A percentile compares a stretch with the other conserved stretches of the same genome.
Conservation (phyloP, 345 rosid species). For the Cardiospermum halicacabum region DNA sequence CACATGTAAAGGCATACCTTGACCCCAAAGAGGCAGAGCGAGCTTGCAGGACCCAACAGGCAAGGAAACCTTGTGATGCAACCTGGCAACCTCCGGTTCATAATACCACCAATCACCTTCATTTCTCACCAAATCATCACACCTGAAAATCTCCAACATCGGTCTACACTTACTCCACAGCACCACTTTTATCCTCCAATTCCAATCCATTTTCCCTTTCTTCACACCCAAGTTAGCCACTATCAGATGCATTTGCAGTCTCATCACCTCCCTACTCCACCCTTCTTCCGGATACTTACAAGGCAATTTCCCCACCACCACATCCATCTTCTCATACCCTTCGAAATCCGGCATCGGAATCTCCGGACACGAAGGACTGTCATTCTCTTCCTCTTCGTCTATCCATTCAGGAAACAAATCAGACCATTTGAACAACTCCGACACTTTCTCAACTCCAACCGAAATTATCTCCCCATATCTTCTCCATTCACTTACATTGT, state of each 20-base stretch:
- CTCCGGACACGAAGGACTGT: constrained; percentile 68
- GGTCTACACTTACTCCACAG: constrained; percentile 84
- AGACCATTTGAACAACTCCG: constrained; percentile 60
- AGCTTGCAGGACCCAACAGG: constrained; percentile 82
- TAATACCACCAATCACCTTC: constrained; percentile 90
- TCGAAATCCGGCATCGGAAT: constrained; percentile 76
- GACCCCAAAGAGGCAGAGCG: constrained; percentile 84
- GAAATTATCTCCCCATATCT: constrained; percentile 44
- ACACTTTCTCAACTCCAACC: constrained; percentile 49
- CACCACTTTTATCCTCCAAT: constrained; percentile 58
- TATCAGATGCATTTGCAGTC: constrained; percentile 76
- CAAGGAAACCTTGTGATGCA: constrained; percentile 65
- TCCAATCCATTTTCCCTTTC: constrained; percentile 56
- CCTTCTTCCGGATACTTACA: constrained; percentile 74
- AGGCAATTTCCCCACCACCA: constrained; percentile 72
- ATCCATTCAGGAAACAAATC: constrained; percentile 95
- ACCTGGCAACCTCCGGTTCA: constrained; percentile 47
- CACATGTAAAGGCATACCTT: constrained; percentile 39
- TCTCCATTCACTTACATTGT: constrained; percentile 58
- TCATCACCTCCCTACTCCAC: constrained; percentile 74
- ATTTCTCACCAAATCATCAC: constrained; percentile 65
- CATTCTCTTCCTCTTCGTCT: constrained; percentile 84
- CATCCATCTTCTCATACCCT: constrained; percentile 44
- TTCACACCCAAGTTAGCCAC: constrained; percentile 63
- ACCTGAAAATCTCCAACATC: constrained; percentile 82